Base-by-base conservation (phyloP, 2,329 filamentous ascomycete genomes). In the Trichoderma harzianum region DNA sequence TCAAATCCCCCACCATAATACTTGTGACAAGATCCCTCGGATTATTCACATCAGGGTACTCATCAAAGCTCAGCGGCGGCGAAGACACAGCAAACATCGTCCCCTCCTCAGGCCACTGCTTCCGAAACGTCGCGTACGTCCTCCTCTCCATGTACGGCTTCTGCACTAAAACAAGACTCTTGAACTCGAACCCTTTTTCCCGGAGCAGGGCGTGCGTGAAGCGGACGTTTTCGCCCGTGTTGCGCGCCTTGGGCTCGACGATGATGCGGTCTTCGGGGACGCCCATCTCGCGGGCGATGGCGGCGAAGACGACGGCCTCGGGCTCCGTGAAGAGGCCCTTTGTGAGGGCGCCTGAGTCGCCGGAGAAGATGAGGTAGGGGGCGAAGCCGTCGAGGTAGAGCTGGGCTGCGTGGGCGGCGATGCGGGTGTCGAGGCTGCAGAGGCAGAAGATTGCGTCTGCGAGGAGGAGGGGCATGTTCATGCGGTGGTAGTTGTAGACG, bases 121-220 rank as follows among this genome's bases (percentile, higher is more conserved):
- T 83, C 72, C 78, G 78, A 72, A 85, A 85, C 0, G 84, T 86
- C 1, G 84, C 84, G 55, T 81, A 85, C 5, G 83, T 84, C 7
- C 84, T 76, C 39, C 84, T 76, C 76, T 85, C 83, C 84, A 85
- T 86, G 72, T 85, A 85, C 28, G 83, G 84, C 76, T 85, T 86
- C 75, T 86, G 84, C 10, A 85, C 84, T 1, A 85, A 77, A 18
- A 85, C 77, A 34, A 85, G 80, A 2, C 78, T 81, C 34, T 75
- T 72, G 1, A 72, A 68, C 0, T 47, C 60, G 8, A 83, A 57
- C 0, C 77, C 74, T 26, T 63, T 76, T 14, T 78, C 74, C 18
- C 68, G 58, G 1, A 86, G 76, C 11, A 85, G 73, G 0, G 75
- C 77, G 47, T 82, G 75, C 18, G 83, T 84, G 73, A 84, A 84